Conservation (phyloP, 352 stramenopile genomes). For the Phytopythium mirpurense region DNA sequence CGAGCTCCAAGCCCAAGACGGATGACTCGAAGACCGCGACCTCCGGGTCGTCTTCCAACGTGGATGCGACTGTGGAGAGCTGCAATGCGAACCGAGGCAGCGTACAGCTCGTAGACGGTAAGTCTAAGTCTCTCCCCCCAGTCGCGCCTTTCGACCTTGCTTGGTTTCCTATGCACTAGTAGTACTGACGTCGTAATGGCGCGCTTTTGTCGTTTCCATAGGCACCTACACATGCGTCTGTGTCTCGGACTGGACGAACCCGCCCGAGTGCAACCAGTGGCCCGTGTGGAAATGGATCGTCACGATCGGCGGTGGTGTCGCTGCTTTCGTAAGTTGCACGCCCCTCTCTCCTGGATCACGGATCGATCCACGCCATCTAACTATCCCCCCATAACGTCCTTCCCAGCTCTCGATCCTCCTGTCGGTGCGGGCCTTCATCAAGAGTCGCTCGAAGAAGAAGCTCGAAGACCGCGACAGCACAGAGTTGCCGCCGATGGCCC, state of each 20-base stretch:
- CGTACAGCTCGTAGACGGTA: conserved; percentile 28
- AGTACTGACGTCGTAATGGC: not conserved
- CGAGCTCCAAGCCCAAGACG: conserved; percentile 11
- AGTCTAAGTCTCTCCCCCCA: no score
- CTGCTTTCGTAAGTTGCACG: conserved; percentile 25
- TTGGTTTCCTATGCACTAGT: not conserved
- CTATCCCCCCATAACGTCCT: not conserved
- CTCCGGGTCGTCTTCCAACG: conserved; percentile 11
- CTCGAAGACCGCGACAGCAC: conserved; percentile 6
- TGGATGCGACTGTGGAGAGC: conserved; percentile 18
- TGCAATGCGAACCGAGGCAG: conserved; percentile 55
- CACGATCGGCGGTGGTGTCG: conserved; percentile 50
- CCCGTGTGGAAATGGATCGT: conserved; percentile 54
- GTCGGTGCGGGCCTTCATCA: conserved; percentile 40
- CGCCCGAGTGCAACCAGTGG: conserved; percentile 41
- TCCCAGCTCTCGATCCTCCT: conserved; percentile 45
- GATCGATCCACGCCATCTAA: not conserved
- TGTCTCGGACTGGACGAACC: conserved; percentile 54
- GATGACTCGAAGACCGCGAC: conserved; percentile 8
- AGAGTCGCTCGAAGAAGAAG: conserved; percentile 36
- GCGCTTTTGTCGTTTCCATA: not conserved
- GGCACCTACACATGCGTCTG: conserved; percentile 37
- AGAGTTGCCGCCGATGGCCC: conserved; percentile 4
- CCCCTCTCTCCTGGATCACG: not conserved
- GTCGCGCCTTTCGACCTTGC: no score